Evolutionary conservation across 2,329 filamentous ascomycete genomes (phyloP).

Genomic region (Bipolaris zeicola): DNA sequence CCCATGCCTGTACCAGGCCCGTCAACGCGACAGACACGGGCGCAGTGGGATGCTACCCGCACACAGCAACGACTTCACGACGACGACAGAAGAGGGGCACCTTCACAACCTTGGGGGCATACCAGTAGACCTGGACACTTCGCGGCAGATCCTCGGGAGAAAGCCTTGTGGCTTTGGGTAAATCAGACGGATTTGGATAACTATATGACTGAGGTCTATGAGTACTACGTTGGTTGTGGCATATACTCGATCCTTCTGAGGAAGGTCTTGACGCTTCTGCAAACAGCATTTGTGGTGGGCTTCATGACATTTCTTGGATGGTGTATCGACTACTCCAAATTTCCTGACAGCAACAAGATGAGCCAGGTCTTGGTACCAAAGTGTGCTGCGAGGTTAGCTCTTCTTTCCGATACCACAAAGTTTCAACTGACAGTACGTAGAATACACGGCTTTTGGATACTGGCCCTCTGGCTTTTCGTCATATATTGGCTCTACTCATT

Average conservation of each 20-base stretch:
- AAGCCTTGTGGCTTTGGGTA: slow-evolving; percentile 90
- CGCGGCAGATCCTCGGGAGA: slow-evolving; percentile 67
- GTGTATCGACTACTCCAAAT: slow-evolving; percentile 79
- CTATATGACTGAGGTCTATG: slow-evolving; percentile 84
- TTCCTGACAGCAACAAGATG: slow-evolving; percentile 68
- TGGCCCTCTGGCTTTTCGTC: slow-evolving; percentile 81
- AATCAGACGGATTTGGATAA: slow-evolving; percentile 88
- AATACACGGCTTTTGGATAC: slow-evolving; percentile 77
- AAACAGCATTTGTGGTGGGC: slow-evolving; percentile 79
- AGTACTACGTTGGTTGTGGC: slow-evolving; percentile 82
- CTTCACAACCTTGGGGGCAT: slow-evolving; percentile 30
- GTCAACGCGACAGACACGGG: slow-evolving; percentile 50
- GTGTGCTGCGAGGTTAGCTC: slow-evolving; percentile 64
- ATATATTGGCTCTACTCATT: slow-evolving; percentile 85
- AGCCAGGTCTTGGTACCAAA: slow-evolving; percentile 70
- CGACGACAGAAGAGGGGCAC: slow-evolving; percentile 26
- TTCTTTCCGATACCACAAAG: background rate
- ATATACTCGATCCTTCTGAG: slow-evolving; percentile 83
- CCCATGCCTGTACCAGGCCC: slow-evolving; percentile 52
- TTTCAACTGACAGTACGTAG: slow-evolving; percentile 38
- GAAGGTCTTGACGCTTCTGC: slow-evolving; percentile 74
- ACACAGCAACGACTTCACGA: slow-evolving; percentile 54
- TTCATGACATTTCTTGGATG: slow-evolving; percentile 84
- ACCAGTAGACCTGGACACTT: slow-evolving; percentile 34
- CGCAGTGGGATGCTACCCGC: slow-evolving; percentile 58